A percentile compares a stretch with the other conserved stretches of the same genome.
Evolutionary conservation across 176 grass and related monocot genomes (phyloP).

Genomic region (Typha latifolia): DNA sequence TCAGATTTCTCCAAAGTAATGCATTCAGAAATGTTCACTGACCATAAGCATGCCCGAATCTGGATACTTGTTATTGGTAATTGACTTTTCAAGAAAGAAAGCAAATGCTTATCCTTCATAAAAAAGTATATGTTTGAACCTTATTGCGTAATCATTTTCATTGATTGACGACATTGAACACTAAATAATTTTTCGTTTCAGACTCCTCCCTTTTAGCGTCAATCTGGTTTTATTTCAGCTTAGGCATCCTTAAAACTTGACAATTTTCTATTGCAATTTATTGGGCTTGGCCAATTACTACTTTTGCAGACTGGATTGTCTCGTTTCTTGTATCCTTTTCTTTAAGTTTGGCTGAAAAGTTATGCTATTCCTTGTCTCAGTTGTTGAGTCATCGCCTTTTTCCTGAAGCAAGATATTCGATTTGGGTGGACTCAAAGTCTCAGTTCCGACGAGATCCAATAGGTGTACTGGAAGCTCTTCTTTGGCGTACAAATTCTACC

Average conservation of each 20-base stretch:
- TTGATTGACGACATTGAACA: neutral
- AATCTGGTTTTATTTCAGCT: neutral
- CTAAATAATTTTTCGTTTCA: neutral
- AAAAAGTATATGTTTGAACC: neutral
- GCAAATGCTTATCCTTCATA: neutral
- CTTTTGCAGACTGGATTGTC: neutral
- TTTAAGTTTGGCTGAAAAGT: neutral
- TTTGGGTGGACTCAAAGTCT: constrained; percentile 98
- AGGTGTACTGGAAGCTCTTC: constrained; percentile 65
- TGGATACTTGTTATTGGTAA: no score
- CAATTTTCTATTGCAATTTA: neutral
- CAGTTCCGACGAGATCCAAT: constrained; percentile 80
- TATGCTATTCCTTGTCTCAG: constrained; percentile 28
- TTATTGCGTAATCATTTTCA: neutral
- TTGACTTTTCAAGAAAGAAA: neutral
- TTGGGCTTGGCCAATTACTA: neutral
- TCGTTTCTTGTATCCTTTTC: neutral
- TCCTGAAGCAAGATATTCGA: constrained; percentile 67
- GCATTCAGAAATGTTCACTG: no score
- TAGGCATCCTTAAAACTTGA: neutral
- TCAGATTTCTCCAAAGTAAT: no score
- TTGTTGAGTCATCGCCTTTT: constrained; percentile 89
- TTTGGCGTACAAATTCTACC: constrained; percentile 80
- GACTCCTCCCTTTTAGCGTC: neutral
- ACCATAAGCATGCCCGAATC: no score